Conservation (phyloP, 257 asterid genomes). For the Mentha longifolia region DNA sequence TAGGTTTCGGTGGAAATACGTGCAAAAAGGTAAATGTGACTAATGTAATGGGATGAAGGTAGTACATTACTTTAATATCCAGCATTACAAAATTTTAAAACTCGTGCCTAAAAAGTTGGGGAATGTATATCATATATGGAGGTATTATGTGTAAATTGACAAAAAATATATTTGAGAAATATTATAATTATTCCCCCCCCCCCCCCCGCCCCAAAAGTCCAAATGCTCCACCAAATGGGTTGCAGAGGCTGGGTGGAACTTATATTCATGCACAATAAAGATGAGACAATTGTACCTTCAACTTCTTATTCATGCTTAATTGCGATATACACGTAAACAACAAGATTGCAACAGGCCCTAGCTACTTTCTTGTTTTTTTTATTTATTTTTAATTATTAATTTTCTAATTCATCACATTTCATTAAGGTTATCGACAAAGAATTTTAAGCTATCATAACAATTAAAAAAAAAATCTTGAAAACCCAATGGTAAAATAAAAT, state of each 20-base stretch:
- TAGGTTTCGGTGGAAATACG: too few relatives aligned
- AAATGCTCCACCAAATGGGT: constrained; percentile 44
- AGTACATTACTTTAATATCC: too few relatives aligned
- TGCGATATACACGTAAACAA: background rate
- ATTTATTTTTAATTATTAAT: background rate
- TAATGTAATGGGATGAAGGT: too few relatives aligned
- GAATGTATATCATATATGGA: too few relatives aligned
- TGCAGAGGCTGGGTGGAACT: constrained; percentile 45
- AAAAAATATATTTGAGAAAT: background rate
- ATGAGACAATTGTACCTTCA: constrained; percentile 58
- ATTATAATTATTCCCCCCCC: too few relatives aligned
- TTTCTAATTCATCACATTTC: background rate
- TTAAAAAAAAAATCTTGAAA: too few relatives aligned
- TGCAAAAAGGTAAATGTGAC: too few relatives aligned
- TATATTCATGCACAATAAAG: constrained; percentile 61
- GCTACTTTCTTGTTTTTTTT: background rate
- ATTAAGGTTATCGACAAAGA: too few relatives aligned
- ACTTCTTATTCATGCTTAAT: constrained; percentile 20
- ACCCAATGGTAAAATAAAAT: too few relatives aligned
- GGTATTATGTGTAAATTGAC: constrained; percentile 5
- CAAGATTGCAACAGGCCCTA: background rate
- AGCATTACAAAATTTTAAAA: too few relatives aligned
- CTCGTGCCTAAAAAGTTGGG: too few relatives aligned
- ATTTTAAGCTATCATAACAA: too few relatives aligned
- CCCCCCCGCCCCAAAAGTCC: constrained; percentile 23